phyloP scores from a whole-genome alignment of 1,284 basidiomycete genomes.

The Ustilago xerochloae region DNA sequence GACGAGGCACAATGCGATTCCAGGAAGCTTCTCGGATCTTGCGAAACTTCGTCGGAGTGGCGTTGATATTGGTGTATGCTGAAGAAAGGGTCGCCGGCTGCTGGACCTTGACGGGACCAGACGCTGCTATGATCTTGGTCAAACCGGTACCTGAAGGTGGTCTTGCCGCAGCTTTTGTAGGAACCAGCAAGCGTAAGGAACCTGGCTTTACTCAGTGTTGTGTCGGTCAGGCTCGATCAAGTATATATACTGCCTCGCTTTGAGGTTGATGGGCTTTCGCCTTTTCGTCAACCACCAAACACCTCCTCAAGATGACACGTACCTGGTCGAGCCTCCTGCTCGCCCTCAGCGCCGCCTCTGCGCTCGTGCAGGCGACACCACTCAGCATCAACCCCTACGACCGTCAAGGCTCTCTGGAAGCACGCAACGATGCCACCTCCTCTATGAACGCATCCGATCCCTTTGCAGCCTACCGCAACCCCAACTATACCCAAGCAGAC shows the following conservation, averaged over 20 bases:
- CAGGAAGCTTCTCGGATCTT: neutral
- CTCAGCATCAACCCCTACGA: neutral
- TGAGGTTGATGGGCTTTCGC: neutral
- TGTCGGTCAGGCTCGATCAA: too few species aligned
- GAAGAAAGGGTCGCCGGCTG: too few species aligned
- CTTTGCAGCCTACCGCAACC: neutral
- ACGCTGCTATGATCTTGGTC: neutral
- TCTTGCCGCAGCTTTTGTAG: too few species aligned
- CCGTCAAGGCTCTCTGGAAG: neutral
- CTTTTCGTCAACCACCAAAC: neutral
- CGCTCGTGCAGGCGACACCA: neutral
- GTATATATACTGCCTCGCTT: neutral
- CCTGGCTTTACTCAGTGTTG: neutral
- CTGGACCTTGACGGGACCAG: neutral
- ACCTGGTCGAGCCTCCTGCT: constrained; percentile 1
- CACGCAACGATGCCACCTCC: neutral
- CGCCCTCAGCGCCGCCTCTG: neutral
- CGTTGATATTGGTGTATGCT: neutral
- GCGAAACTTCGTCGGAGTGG: neutral
- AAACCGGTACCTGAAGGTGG: neutral
- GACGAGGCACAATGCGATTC: neutral
- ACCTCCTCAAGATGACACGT: neutral
- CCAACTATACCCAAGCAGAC: neutral
- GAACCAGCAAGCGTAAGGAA: neutral
- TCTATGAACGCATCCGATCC: neutral